Percentiles rank a stretch among this genome's conserved stretches.
Evolutionary conservation across 306 rosid species (phyloP).

Genomic region (Vachellia pachyceras): DNA sequence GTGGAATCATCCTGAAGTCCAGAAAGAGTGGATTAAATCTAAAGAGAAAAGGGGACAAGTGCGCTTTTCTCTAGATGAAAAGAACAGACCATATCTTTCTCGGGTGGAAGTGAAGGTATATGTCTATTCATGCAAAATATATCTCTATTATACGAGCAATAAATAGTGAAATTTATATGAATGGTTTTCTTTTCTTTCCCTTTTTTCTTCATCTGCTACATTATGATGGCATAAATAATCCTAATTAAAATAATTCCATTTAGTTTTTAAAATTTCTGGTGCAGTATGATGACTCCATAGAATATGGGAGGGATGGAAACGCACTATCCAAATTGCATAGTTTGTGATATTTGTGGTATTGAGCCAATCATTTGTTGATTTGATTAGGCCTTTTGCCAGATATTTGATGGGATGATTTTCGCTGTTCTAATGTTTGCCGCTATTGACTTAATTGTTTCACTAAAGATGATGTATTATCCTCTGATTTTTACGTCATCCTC

Average conservation of each 20-base stretch:
- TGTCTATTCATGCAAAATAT: conserved; percentile 8
- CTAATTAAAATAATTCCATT: not conserved
- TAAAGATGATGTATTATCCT: conserved; percentile 5
- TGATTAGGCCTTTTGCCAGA: not conserved
- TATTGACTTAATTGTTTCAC: not conserved
- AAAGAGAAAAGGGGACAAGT: conserved; percentile 69
- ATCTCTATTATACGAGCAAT: not conserved
- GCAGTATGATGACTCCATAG: not conserved
- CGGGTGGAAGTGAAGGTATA: conserved; percentile 81
- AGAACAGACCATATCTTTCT: conserved; percentile 71
- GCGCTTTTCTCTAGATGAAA: conserved; percentile 65
- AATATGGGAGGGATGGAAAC: not conserved
- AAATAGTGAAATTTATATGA: not conserved
- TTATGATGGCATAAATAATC: conserved; percentile 10
- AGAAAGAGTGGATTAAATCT: conserved; percentile 67
- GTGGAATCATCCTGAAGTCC: conserved; percentile 82
- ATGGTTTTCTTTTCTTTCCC: not conserved
- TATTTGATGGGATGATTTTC: conserved; percentile 4
- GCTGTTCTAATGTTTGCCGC: not conserved
- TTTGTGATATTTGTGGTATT: conserved; percentile 12
- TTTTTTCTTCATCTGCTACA: conserved; percentile 13
- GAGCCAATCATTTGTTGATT: not conserved
- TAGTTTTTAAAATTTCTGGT: not conserved
- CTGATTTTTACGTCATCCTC: not conserved
- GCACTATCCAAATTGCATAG: no score